Evolutionary conservation across 495 filamentous ascomycete species (phyloP), one percentile per base, ranked within the genome.

Genomic region (Xylona heveae): DNA sequence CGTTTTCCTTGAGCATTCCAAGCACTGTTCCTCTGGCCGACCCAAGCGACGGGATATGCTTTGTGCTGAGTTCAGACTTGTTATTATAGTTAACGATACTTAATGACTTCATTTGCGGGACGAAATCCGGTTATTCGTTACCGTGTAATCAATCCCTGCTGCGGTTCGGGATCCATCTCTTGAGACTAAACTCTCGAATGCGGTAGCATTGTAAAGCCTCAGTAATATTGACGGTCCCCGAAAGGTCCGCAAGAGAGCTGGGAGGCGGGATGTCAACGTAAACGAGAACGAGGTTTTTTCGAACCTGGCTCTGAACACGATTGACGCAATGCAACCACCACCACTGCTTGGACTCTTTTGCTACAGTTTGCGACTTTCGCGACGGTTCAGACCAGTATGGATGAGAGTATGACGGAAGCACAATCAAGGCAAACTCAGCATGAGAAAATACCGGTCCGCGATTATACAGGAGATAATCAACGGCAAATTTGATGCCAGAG

Each of bases 381-480:
- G 43, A 37, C 36, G 28, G 41, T 21, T 45, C 36, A 13, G 38
- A 42, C 83, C 84, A 95, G 42, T 76, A 75, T 0, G 66, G 45
- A 38, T 88, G 58, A 1, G 63, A 70, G 47, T 82, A 95, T 1
- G 81, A 67, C 3, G 88, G 90, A 14, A 95, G 37, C 22, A 95
- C 66, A 13, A 85, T 55, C 31, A 92, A 54, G 0, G 76, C 85
- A 43, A 92, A 95, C 46, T 95, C 80, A 21, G 85, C 84, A 48
- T 99, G 88, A 5, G 76, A 64, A 50, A 94, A 95, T 2, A 81
- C 85, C 0, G 90, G 88, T 0, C 88, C 88, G n/a, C 83, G 74
- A 36, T 83, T 71, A 55, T 99, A 99, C 16, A 99, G 64, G 15
- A 99, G 60, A 54, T 75, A 92, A 51, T 99, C 90, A 17, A 79